These are phyloP conservation scores for Lentinus tigrinus DNA, from an alignment of 768 basidiomycete species.

Conservation along the genomic window DNA sequence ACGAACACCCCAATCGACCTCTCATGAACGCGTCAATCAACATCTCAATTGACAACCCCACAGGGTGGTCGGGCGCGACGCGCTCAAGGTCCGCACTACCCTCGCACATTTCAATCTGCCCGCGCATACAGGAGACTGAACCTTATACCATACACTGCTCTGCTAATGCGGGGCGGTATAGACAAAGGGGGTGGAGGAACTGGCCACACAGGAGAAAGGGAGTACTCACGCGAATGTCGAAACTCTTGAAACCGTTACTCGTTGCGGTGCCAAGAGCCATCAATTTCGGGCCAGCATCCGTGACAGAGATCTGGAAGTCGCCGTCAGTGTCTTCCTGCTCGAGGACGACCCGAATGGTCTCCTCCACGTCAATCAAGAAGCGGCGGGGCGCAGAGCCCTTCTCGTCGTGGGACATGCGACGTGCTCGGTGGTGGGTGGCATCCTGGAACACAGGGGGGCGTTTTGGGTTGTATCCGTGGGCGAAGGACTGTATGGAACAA, in stretches of 20 bases:
- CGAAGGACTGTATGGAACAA: constrained; percentile 21
- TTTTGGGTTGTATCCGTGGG: constrained; percentile 56
- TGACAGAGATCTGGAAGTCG: constrained; percentile 94
- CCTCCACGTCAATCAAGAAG: constrained; percentile 96
- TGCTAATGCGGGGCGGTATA: no score
- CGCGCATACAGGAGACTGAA: neutral
- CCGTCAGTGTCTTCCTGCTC: constrained; percentile 98
- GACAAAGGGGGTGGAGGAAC: neutral
- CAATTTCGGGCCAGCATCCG: constrained; percentile 95
- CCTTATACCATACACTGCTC: neutral
- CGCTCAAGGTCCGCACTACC: neutral
- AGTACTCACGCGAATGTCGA: constrained; percentile 81
- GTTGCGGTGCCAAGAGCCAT: constrained; percentile 95
- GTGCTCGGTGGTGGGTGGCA: constrained; percentile 67
- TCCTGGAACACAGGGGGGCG: constrained; percentile 72
- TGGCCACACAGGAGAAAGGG: neutral
- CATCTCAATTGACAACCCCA: neutral
- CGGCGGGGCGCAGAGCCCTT: constrained; percentile 80
- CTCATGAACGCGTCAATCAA: neutral
- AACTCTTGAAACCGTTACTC: constrained; percentile 96
- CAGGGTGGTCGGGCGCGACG: neutral
- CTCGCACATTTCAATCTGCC: neutral
- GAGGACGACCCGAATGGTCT: constrained; percentile 93
- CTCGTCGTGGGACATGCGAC: constrained; percentile 92
- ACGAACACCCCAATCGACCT: neutral